A percentile compares a stretch with the other conserved stretches of the same genome.
phyloP scores from a whole-genome alignment of 192 early-diverging fungal species.

The Jimgerdemannia flammicorona region DNA sequence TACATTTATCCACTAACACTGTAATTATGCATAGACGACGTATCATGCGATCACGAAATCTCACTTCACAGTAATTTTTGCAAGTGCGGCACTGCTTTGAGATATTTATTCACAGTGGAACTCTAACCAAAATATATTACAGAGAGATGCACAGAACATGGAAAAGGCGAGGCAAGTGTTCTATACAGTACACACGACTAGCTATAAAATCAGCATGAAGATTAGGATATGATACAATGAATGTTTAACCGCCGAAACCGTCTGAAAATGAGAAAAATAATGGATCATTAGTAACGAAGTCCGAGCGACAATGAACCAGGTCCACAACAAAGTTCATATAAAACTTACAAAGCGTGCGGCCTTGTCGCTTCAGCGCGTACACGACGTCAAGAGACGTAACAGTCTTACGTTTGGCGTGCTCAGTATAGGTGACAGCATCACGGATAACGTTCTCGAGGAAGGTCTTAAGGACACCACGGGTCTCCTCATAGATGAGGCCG shows the following conservation, averaged over 20 bases:
- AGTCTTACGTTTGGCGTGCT: slow-evolving; percentile 99
- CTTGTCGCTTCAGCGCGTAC: slow-evolving; percentile 97
- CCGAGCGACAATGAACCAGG: background rate
- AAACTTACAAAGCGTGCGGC: slow-evolving; percentile 74
- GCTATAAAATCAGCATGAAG: background rate
- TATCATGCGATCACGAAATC: too few relatives aligned
- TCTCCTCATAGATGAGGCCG: slow-evolving; percentile 99
- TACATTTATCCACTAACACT: too few relatives aligned
- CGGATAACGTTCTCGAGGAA: slow-evolving; percentile 99
- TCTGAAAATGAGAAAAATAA: background rate
- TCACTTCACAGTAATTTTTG: background rate
- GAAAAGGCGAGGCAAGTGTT: background rate
- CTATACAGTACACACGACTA: background rate
- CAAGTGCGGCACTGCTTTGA: background rate
- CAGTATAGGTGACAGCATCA: slow-evolving; percentile 98
- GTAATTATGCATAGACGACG: too few relatives aligned
- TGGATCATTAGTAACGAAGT: background rate
- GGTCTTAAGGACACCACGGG: slow-evolving; percentile 94
- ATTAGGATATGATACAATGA: background rate
- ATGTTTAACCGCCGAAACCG: slow-evolving; percentile 52
- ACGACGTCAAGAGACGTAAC: slow-evolving; percentile 99
- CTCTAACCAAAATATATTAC: background rate
- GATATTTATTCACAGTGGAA: background rate
- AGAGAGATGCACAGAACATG: background rate
- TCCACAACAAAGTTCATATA: background rate